These are phyloP conservation scores for Aspergillus biplanus DNA, from an alignment of 495 filamentous ascomycete species.

Conservation along the genomic window DNA sequence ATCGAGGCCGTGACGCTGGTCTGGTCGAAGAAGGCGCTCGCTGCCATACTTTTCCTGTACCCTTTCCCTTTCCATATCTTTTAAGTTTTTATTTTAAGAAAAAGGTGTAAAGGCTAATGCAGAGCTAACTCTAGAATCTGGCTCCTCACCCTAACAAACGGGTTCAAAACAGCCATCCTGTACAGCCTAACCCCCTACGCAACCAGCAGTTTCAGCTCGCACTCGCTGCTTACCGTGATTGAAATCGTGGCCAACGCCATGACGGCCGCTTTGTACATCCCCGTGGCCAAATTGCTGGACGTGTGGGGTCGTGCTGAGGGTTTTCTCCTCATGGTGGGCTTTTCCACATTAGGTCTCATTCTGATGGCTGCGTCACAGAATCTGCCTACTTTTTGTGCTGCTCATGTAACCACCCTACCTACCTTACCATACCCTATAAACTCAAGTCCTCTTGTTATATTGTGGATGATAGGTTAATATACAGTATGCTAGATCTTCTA, in stretches of 20 bases:
- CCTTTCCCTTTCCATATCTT: background rate
- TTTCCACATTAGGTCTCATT: constrained; percentile 45
- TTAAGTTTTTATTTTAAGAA: no score
- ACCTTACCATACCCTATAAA: background rate
- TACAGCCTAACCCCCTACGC: constrained; percentile 35
- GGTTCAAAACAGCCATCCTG: constrained; percentile 36
- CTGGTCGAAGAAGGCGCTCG: constrained; percentile 32
- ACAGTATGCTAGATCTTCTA: constrained; percentile 51
- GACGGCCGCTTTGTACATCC: constrained; percentile 44
- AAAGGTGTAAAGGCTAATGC: no score
- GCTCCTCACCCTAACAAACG: constrained; percentile 48
- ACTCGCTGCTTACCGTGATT: constrained; percentile 61
- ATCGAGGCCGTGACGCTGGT: constrained; percentile 47
- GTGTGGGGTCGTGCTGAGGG: constrained; percentile 62
- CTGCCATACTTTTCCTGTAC: constrained; percentile 8
- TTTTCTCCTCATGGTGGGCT: constrained; percentile 48
- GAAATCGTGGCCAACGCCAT: constrained; percentile 53
- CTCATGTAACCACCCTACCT: constrained; percentile 36
- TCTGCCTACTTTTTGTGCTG: constrained; percentile 52
- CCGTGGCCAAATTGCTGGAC: constrained; percentile 69
- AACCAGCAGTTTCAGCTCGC: constrained; percentile 55
- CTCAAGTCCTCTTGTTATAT: constrained; percentile 1
- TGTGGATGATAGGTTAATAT: background rate
- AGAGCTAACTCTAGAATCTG: constrained; percentile 45
- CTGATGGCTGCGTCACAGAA: constrained; percentile 54